phyloP scores from a whole-genome alignment of 2,329 filamentous ascomycete genomes.

The Fusarium dimerum region DNA sequence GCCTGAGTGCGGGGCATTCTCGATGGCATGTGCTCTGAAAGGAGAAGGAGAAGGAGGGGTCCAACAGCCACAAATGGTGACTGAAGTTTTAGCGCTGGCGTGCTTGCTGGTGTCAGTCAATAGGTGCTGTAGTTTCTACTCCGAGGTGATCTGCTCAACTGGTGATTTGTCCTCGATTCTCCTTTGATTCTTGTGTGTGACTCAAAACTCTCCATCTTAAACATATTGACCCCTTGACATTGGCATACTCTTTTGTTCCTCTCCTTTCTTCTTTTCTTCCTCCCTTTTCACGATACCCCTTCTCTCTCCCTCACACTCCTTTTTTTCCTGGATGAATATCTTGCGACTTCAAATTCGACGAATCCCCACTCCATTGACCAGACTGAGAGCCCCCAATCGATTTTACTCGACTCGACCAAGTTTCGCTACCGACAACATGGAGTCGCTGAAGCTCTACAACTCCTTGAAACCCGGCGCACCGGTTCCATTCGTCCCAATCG shows the following conservation, averaged over 20 bases:
- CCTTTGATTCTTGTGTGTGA: constrained; percentile 7
- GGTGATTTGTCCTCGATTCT: not conserved
- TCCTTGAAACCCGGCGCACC: constrained; percentile 72
- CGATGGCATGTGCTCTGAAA: no score
- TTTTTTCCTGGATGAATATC: constrained; percentile 37
- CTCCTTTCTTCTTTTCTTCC: constrained; percentile 16
- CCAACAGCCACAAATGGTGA: constrained; percentile 1
- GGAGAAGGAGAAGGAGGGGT: not conserved
- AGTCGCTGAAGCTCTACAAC: constrained; percentile 74
- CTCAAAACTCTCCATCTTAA: constrained; percentile 3
- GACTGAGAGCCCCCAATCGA: constrained; percentile 30
- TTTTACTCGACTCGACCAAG: constrained; percentile 34
- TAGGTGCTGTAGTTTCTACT: constrained; percentile 24
- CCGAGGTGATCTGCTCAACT: constrained; percentile 8
- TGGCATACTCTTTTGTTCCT: constrained; percentile 6
- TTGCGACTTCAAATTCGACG: constrained; percentile 33
- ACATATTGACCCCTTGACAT: no score
- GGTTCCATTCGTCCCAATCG: constrained; percentile 72
- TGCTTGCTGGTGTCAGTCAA: not conserved
- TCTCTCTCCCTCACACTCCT: constrained; percentile 17
- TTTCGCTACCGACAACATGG: constrained; percentile 41
- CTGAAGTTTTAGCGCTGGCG: constrained; percentile 16
- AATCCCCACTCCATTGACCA: constrained; percentile 28
- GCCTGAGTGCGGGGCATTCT: not conserved
- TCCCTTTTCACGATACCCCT: constrained; percentile 17